phyloP scores from a whole-genome alignment of 2,329 filamentous ascomycete genomes.

The Neofusicoccum cordaticola region DNA sequence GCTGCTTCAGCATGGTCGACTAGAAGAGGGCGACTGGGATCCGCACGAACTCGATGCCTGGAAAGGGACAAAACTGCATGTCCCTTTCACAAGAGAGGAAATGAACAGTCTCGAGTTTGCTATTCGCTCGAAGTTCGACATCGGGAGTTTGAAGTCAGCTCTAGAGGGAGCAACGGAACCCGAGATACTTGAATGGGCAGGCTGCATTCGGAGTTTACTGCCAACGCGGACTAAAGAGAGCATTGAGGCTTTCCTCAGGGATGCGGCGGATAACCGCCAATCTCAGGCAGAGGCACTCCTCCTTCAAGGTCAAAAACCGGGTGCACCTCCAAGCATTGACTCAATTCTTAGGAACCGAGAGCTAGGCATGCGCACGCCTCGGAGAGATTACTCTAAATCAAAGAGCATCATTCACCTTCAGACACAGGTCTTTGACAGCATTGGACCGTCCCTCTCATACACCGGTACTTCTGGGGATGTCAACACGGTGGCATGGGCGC shows the following conservation, averaged over 20 bases:
- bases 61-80: conserved; percentile 31
- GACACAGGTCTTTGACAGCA: conserved; percentile 35
- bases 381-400: conserved; percentile 25
- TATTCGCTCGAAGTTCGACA: not conserved
- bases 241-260: conserved; percentile 31
- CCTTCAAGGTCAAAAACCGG: not conserved
- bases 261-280: conserved; percentile 27
- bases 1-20: conserved; percentile 18
- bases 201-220: conserved; percentile 22
- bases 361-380: conserved; percentile 28
- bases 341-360: conserved; percentile 32
- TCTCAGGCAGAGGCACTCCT: not conserved
- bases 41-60: conserved; percentile 25
- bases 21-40: conserved; percentile 28
- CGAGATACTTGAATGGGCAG: conserved; percentile 23
- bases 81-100: conserved; percentile 32
- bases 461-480: conserved; percentile 60
- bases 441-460: conserved; percentile 49
- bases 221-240: conserved; percentile 19
- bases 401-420: conserved; percentile 24
- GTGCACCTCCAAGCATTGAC: not conserved
- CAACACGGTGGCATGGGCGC: conserved; percentile 55
- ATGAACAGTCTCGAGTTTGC: conserved; percentile 24
- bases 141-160: not conserved
- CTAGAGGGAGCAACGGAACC: conserved; percentile 26